Evolutionary conservation across 2,329 filamentous ascomycete species (phyloP).

Genomic region (Hyphodiscus sp.): DNA sequence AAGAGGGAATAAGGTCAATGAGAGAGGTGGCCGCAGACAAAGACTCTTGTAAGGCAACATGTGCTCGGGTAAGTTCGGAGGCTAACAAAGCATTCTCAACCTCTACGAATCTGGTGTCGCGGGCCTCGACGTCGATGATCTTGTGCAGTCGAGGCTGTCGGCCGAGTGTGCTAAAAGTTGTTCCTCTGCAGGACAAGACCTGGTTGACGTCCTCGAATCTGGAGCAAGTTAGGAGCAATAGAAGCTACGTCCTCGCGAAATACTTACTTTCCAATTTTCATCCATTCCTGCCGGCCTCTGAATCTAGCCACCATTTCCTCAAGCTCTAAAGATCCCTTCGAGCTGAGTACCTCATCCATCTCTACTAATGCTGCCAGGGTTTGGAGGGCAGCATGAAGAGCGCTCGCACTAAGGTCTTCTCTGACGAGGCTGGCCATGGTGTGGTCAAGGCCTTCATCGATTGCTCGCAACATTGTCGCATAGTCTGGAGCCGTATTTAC

Average conservation of each 20-base stretch:
- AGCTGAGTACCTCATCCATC: constrained; percentile 68
- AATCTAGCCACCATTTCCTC: constrained; percentile 57
- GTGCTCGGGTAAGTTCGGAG: constrained; percentile 68
- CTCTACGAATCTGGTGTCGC: constrained; percentile 64
- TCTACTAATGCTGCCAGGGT: constrained; percentile 71
- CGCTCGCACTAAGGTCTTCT: constrained; percentile 42
- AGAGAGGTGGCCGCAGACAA: constrained; percentile 79
- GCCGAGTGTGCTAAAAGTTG: constrained; percentile 72
- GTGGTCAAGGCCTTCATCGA: constrained; percentile 57
- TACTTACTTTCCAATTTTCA: constrained; percentile 71
- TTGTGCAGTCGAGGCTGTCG: constrained; percentile 59
- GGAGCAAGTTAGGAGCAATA: constrained; percentile 7
- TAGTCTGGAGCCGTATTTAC: constrained; percentile 61
- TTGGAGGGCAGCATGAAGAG: constrained; percentile 49
- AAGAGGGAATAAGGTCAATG: constrained; percentile 67
- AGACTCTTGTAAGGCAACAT: constrained; percentile 79
- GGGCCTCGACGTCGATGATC: constrained; percentile 52
- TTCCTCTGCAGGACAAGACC: constrained; percentile 76
- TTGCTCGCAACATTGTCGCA: constrained; percentile 43
- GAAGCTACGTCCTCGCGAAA: background rate
- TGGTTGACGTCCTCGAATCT: constrained; percentile 73
- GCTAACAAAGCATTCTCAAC: constrained; percentile 70
- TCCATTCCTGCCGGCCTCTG: constrained; percentile 64
- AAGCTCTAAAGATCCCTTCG: constrained; percentile 53
- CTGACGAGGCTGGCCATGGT: constrained; percentile 52